phyloP scores from a whole-genome alignment of 2,329 filamentous ascomycete genomes.

The Monosporascus sp. region DNA sequence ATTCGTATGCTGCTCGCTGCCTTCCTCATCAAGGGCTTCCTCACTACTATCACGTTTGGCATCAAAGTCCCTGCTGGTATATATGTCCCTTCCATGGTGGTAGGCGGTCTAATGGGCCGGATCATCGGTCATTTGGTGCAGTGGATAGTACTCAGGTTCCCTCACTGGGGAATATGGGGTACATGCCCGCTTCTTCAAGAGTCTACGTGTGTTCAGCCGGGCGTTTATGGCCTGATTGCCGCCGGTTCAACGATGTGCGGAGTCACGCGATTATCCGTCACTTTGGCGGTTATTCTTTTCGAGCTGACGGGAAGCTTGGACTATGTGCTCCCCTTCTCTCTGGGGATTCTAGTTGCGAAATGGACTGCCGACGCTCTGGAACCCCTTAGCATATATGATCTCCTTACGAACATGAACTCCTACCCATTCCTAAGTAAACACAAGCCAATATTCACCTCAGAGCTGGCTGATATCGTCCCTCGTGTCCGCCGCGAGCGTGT shows the following conservation, averaged over 20 bases:
- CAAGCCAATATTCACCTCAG: slow-evolving; percentile 83
- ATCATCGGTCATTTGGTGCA: slow-evolving; percentile 83
- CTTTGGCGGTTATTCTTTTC: slow-evolving; percentile 89
- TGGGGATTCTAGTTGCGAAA: slow-evolving; percentile 90
- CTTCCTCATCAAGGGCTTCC: slow-evolving; percentile 81
- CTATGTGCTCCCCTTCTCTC: slow-evolving; percentile 89
- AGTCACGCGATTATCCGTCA: slow-evolving; percentile 88
- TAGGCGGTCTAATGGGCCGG: slow-evolving; percentile 86
- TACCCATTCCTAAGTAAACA: slow-evolving; percentile 98
- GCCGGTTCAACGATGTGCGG: slow-evolving; percentile 98
- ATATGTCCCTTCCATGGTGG: slow-evolving; percentile 98
- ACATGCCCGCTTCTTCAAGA: slow-evolving; percentile 65
- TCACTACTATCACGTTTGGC: slow-evolving; percentile 89
- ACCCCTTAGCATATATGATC: slow-evolving; percentile 89
- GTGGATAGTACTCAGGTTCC: slow-evolving; percentile 69
- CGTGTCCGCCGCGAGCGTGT: slow-evolving; percentile 68
- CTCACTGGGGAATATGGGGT: slow-evolving; percentile 67
- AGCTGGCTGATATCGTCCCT: slow-evolving; percentile 81
- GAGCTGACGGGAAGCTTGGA: slow-evolving; percentile 92
- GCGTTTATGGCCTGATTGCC: slow-evolving; percentile 92
- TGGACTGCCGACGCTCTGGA: slow-evolving; percentile 97
- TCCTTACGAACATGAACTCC: slow-evolving; percentile 93
- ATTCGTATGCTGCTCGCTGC: slow-evolving; percentile 68
- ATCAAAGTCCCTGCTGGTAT: slow-evolving; percentile 97
- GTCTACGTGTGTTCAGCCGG: slow-evolving; percentile 85